A percentile compares a stretch with the other conserved stretches of the same genome.
These are phyloP conservation scores for Papiliotrema laurentii DNA, from an alignment of 1,284 basidiomycete genomes.

Conservation along the genomic window DNA sequence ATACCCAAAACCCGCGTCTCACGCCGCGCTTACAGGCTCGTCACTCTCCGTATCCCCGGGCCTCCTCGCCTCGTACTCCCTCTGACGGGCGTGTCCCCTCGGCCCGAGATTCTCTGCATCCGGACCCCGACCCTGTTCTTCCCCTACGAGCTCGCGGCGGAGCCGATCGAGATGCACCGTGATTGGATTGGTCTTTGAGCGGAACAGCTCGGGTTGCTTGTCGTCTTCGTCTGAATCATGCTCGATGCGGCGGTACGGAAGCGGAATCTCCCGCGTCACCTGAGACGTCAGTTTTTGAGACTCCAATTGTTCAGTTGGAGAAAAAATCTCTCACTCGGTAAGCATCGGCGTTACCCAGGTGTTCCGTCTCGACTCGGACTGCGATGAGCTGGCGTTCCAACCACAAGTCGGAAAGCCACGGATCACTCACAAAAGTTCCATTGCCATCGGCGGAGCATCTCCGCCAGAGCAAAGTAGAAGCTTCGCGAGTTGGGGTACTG, in stretches of 20 bases:
- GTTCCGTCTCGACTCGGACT: conserved; percentile 49
- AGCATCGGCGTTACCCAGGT: conserved; percentile 48
- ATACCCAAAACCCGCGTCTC: no score
- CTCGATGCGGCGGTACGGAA: conserved; percentile 34
- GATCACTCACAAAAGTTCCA: conserved; percentile 86
- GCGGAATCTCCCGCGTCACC: conserved; percentile 40
- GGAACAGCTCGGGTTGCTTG: not conserved
- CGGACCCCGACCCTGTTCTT: conserved; percentile 23
- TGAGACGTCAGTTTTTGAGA: conserved; percentile 1
- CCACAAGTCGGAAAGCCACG: not conserved
- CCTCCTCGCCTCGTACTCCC: conserved; percentile 40
- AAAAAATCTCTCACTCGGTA: conserved; percentile 28
- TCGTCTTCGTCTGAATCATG: conserved; percentile 16
- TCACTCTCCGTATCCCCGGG: conserved; percentile 34
- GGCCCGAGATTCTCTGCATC: conserved; percentile 33
- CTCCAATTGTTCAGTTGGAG: not conserved
- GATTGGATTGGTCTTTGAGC: not conserved
- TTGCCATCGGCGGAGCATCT: conserved; percentile 75
- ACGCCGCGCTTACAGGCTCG: no score
- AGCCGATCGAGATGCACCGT: conserved; percentile 8
- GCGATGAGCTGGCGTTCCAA: not conserved
- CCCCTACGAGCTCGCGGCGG: conserved; percentile 2
- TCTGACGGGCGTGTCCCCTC: conserved; percentile 27
- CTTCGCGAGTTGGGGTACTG: conserved; percentile 57
- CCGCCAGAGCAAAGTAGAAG: conserved; percentile 67